Conservation (phyloP, 2,329 filamentous ascomycete genomes). For the Thermochaetoides dissita region DNA sequence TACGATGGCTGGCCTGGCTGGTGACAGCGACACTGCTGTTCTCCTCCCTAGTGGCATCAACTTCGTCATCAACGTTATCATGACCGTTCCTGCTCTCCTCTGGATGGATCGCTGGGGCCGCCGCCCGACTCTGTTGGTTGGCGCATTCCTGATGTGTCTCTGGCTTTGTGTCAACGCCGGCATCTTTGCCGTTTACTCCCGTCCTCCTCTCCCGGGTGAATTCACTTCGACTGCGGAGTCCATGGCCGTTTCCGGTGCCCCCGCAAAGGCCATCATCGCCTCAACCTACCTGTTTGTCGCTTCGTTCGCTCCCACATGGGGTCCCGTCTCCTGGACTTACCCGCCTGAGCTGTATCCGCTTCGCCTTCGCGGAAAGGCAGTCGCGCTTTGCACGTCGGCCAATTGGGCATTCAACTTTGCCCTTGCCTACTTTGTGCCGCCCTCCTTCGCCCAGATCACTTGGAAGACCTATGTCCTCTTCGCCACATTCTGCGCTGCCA, state of each 20-base stretch:
- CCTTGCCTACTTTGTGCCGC: conserved; percentile 42
- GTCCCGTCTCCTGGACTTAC: conserved; percentile 52
- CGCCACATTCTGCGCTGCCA: conserved; percentile 22
- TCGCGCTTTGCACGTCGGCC: conserved; percentile 40
- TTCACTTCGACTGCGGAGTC: conserved; percentile 24
- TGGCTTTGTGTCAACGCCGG: conserved; percentile 30
- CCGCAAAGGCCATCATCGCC: conserved; percentile 49
- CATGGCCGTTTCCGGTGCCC: conserved; percentile 36
- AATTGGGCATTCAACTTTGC: conserved; percentile 44
- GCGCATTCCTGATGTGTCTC: conserved; percentile 15
- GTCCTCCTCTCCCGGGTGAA: conserved; percentile 20
- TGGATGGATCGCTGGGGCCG: conserved; percentile 7
- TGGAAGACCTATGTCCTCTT: conserved; percentile 34
- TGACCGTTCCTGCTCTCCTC: not conserved
- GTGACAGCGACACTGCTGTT: conserved; percentile 29
- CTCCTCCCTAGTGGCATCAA: conserved; percentile 30
- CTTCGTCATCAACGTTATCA: conserved; percentile 1
- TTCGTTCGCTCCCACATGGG: conserved; percentile 49
- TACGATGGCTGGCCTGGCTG: conserved; percentile 40
- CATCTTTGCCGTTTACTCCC: conserved; percentile 27
- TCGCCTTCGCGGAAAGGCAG: conserved; percentile 44
- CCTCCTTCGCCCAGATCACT: conserved; percentile 43
- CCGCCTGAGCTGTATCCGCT: conserved; percentile 51
- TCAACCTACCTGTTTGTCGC: conserved; percentile 52
- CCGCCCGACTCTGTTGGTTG: conserved; percentile 14